Evolutionary conservation across 1,284 basidiomycete species (phyloP), one percentile per base, ranked within the genome.

Genomic region (Apiotrichum porosum): DNA sequence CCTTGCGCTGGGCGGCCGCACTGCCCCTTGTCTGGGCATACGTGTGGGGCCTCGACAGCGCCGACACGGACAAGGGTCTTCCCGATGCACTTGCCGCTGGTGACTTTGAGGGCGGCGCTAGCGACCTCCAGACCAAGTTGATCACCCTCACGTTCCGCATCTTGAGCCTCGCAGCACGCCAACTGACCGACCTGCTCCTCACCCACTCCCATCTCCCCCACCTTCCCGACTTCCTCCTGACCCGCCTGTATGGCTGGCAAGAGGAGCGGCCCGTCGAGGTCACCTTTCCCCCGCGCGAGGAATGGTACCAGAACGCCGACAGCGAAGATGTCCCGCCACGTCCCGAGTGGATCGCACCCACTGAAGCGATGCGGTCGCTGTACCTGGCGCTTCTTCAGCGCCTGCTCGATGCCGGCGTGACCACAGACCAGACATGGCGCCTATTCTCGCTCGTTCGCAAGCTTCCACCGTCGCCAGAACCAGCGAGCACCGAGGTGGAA

Each of bases 391-490:
- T 72, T 13, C 52, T 71, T 15, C 50, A 56, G 19, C 44, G 59
- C 32, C 30, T 70, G 23, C 45, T 72, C 13, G 64, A 71, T 30
- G 65, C 58, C 3, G 70, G 70, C 0, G 59, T 68, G 0, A 54
- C 56, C 13, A 58, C 64, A 13, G 47, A 49, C 10, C 49, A 64
- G 30, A 57, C 63, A 2, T 69, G 68, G 64, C 56, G 69, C 18
- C 49, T 74, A 31, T 72, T 68, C 46, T 53, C 56, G 9, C 50
- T 69, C 5, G 63, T 67, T 42, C 57, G 39, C 48, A 70, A 34
- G 36, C 65, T 42, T 15, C 61, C 15, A 56, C 44, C 41, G 23
- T 45, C 35, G 40, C 17, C 42, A 31, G 8, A 43, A 26, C 18
- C 37, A 21, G 6, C 32, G 3, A 36, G 38, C 22, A 34, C 43